These are phyloP conservation scores for Naegleria gruberi DNA, from an alignment of 208 protist species.

Conservation along the genomic window DNA sequence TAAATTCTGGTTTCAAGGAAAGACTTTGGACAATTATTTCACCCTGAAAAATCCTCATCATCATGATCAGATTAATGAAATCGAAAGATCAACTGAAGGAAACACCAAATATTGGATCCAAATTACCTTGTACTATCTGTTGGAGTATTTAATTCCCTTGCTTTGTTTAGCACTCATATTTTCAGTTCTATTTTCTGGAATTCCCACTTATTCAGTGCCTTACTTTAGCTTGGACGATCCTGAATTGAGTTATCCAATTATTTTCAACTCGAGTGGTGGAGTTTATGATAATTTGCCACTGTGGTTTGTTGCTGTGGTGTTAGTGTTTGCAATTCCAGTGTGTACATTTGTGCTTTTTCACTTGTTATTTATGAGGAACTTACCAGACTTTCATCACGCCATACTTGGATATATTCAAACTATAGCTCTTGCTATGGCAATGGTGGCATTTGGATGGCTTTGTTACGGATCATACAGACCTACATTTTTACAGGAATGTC, in stretches of 20 bases:
- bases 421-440: background rate
- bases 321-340: background rate
- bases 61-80: too few relatives aligned
- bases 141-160: background rate
- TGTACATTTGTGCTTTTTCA: background rate
- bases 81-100: too few relatives aligned
- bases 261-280: too few relatives aligned
- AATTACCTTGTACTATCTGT: background rate
- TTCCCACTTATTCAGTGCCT: background rate
- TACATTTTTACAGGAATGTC: background rate
- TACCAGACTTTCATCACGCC: background rate
- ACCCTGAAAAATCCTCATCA: too few relatives aligned
- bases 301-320: background rate
- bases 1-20: too few relatives aligned
- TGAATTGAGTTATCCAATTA: background rate
- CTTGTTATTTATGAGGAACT: background rate
- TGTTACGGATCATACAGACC: background rate
- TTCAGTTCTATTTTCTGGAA: background rate
- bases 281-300: background rate
- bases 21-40: too few relatives aligned
- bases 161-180: background rate
- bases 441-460: background rate
- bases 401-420: background rate
- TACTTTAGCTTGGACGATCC: background rate
- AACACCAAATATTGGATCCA: too few relatives aligned